phyloP scores from a whole-genome alignment of 2,329 filamentous ascomycete species.

The Sporothrix variecibatus region DNA sequence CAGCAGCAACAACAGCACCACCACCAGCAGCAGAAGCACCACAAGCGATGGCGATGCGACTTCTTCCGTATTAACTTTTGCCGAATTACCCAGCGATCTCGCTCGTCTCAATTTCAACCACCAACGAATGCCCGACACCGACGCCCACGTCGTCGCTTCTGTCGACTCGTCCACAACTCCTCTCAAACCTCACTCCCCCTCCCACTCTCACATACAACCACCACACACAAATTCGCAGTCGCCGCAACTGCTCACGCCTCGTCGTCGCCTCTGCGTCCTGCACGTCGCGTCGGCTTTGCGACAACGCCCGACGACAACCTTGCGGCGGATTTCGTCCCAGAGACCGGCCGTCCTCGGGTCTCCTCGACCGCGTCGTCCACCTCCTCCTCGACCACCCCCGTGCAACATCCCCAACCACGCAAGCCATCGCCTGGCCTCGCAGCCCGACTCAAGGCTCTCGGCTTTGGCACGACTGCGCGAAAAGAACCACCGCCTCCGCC shows the following conservation, averaged over 20 bases:
- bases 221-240: background rate
- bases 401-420: conserved; percentile 43
- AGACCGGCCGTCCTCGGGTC: conserved; percentile 21
- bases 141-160: conserved; percentile 22
- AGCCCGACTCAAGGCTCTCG: conserved; percentile 65
- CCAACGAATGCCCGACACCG: conserved; percentile 26
- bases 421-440: conserved; percentile 66
- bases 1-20: conserved; percentile 14
- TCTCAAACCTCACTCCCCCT: conserved; percentile 32
- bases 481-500: conserved; percentile 42
- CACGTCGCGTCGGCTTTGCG: conserved; percentile 29
- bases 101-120: conserved; percentile 39
- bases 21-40: conserved; percentile 8
- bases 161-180: conserved; percentile 17
- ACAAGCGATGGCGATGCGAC: conserved; percentile 26
- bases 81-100: conserved; percentile 46
- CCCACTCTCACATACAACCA: background rate
- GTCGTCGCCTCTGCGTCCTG: conserved; percentile 26
- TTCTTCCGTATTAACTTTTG: conserved; percentile 40
- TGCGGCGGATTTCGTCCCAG: background rate
- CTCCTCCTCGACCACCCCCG: conserved; percentile 2
- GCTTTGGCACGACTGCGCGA: conserved; percentile 53
- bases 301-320: background rate
- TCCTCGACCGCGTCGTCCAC: conserved; percentile 32
- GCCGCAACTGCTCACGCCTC: conserved; percentile 19